Evolutionary conservation across 306 rosid genomes (phyloP).

Genomic region (Pyrus pyrifolia): DNA sequence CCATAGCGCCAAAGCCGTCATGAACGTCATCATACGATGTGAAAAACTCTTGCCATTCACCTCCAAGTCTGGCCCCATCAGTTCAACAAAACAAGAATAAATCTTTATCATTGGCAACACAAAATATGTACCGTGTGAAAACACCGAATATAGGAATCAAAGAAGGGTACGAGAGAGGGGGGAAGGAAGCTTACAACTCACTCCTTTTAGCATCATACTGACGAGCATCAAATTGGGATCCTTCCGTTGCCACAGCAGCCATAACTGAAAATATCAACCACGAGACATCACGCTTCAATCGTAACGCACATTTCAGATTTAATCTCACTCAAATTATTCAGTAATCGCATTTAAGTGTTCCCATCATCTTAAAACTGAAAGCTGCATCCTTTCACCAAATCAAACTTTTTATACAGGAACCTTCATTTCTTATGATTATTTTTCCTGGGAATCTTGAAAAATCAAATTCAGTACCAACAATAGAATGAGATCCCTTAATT

Average conservation of each 20-base stretch:
- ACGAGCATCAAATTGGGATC: conserved; percentile 55
- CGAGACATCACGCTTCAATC: not conserved
- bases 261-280: conserved; percentile 29
- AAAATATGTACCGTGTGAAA: not conserved
- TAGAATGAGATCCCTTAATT: not conserved
- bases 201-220: conserved; percentile 63
- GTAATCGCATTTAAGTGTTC: not conserved
- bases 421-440: not conserved
- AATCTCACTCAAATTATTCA: not conserved
- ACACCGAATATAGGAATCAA: too few species aligned
- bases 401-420: not conserved
- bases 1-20: conserved; percentile 61
- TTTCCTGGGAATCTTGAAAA: not conserved
- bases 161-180: not conserved
- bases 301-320: not conserved
- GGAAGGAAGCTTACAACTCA: conserved; percentile 40
- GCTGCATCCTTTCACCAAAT: not conserved
- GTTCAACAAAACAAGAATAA: too few species aligned
- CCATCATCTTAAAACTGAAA: not conserved
- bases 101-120: not conserved
- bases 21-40: conserved; percentile 65
- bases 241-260: conserved; percentile 55
- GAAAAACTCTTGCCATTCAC: conserved; percentile 55
- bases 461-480: not conserved
- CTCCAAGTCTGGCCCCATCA: conserved; percentile 39